Conservation (phyloP, 805 yeast species). For the Lipomyces starkeyi region DNA sequence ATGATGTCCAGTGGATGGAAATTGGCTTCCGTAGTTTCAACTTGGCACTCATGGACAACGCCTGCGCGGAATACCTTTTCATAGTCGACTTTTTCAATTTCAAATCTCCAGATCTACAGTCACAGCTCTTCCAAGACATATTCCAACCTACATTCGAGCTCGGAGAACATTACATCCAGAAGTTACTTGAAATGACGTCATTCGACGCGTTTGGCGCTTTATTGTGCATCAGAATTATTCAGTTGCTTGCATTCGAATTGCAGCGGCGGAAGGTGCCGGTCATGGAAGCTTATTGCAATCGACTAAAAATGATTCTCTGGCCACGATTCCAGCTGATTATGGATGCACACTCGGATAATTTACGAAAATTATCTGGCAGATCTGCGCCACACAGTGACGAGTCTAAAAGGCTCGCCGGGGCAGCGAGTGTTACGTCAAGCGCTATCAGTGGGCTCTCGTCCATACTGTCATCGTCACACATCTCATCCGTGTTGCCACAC, state of each 20-base stretch:
- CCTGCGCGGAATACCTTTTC: slow-evolving; percentile 76
- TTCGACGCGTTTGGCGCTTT: slow-evolving; percentile 82
- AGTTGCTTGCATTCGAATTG: slow-evolving; percentile 65
- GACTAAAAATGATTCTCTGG: slow-evolving; percentile 76
- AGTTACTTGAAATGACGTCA: slow-evolving; percentile 43
- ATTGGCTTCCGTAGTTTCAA: slow-evolving; percentile 74
- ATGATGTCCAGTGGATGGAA: slow-evolving; percentile 71
- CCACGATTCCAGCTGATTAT: slow-evolving; percentile 79
- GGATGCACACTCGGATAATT: slow-evolving; percentile 75
- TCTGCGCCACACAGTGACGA: slow-evolving; percentile 41
- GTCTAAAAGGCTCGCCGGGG: slow-evolving; percentile 44
- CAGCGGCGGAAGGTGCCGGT: slow-evolving; percentile 75
- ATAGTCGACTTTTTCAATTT: slow-evolving; percentile 67
- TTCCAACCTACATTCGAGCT: slow-evolving; percentile 60
- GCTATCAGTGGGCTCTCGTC: slow-evolving; percentile 19
- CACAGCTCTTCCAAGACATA: slow-evolving; percentile 51
- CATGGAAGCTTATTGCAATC: slow-evolving; percentile 70
- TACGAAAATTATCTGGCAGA: slow-evolving; percentile 51
- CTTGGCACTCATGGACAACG: slow-evolving; percentile 75
- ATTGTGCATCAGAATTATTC: slow-evolving; percentile 73
- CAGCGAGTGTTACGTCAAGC: slow-evolving; percentile 41
- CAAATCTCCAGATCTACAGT: slow-evolving; percentile 36
- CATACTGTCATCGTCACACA: slow-evolving; percentile 14
- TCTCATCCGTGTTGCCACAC: slow-evolving; percentile 55
- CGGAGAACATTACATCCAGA: slow-evolving; percentile 57